A percentile compares a stretch with the other conserved stretches of the same genome.
phyloP scores from a whole-genome alignment of 257 asterid genomes.

The Prunella vulgaris region DNA sequence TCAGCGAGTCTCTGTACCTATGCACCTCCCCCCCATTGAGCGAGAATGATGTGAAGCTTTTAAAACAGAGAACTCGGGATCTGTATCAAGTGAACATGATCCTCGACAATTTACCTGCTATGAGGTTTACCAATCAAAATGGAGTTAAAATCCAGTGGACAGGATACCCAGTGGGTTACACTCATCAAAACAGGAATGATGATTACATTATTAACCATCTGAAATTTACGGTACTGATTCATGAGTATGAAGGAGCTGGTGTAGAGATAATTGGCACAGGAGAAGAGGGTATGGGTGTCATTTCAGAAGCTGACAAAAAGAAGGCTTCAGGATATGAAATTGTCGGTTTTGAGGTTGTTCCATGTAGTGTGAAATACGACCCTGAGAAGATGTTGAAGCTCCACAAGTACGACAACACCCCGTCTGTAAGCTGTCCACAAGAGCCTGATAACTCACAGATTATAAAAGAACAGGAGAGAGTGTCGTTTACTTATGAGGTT shows the following conservation, averaged over 20 bases:
- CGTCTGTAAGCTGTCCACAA: slow-evolving; percentile 51
- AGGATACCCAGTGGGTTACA: slow-evolving; percentile 73
- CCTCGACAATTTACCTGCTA: slow-evolving; percentile 74
- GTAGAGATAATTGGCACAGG: slow-evolving; percentile 69
- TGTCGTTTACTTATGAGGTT: slow-evolving; percentile 78
- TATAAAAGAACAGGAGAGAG: slow-evolving; percentile 60
- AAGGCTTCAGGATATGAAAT: slow-evolving; percentile 69
- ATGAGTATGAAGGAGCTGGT: slow-evolving; percentile 76
- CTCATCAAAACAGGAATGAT: slow-evolving; percentile 57
- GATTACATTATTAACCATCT: slow-evolving; percentile 77
- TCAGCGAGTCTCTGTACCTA: slow-evolving; percentile 58
- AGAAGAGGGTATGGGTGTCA: slow-evolving; percentile 69
- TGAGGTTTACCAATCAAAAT: slow-evolving; percentile 64
- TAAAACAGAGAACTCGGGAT: slow-evolving; percentile 77
- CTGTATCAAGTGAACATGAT: slow-evolving; percentile 77
- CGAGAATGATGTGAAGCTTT: slow-evolving; percentile 66
- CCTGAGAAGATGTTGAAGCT: slow-evolving; percentile 63
- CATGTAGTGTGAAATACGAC: slow-evolving; percentile 72
- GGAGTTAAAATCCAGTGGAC: slow-evolving; percentile 74
- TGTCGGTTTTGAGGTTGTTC: slow-evolving; percentile 78
- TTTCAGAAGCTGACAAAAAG: slow-evolving; percentile 63
- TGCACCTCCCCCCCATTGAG: slow-evolving; percentile 63
- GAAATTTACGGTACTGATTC: slow-evolving; percentile 66
- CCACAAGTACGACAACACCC: slow-evolving; percentile 44
- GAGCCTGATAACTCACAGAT: slow-evolving; percentile 61